Percentiles rank a stretch among this genome's conserved stretches.
Evolutionary conservation across 108 stramenopile species (phyloP).

Genomic region (Epithemia pelagica): DNA sequence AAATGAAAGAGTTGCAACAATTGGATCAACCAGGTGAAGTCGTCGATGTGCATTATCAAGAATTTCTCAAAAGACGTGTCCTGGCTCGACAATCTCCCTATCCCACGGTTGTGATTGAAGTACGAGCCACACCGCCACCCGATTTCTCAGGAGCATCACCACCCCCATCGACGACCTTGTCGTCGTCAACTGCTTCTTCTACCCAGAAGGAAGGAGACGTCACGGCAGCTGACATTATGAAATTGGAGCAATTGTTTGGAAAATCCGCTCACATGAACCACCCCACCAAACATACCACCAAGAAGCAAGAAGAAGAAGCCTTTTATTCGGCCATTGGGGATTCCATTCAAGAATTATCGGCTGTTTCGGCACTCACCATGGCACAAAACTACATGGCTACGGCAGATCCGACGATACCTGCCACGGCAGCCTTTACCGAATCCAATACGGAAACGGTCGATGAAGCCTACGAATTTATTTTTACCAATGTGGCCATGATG

Average conservation of each 20-base stretch:
- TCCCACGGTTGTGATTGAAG: slow-evolving; percentile 77
- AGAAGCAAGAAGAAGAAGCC: slow-evolving; percentile 38
- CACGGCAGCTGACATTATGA: slow-evolving; percentile 51
- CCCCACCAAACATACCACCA: slow-evolving; percentile 13
- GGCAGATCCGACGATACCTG: slow-evolving; percentile 44
- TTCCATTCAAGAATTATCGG: slow-evolving; percentile 40
- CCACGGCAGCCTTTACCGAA: slow-evolving; percentile 47
- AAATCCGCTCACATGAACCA: slow-evolving; percentile 32
- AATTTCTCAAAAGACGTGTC: slow-evolving; percentile 52
- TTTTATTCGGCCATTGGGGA: slow-evolving; percentile 69
- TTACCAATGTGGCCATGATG: slow-evolving; percentile 72
- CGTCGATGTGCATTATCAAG: slow-evolving; percentile 59
- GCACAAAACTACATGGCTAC: slow-evolving; percentile 63
- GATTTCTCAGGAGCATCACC: slow-evolving; percentile 24
- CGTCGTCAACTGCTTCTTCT: slow-evolving; percentile 7
- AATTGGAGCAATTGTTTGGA: slow-evolving; percentile 61
- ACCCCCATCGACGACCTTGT: too few relatives aligned
- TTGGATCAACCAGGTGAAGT: slow-evolving; percentile 50
- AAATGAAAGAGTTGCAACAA: slow-evolving; percentile 30
- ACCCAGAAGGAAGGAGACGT: slow-evolving; percentile 15
- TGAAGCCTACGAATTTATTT: slow-evolving; percentile 77
- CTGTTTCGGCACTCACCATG: slow-evolving; percentile 42
- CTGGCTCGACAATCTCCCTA: slow-evolving; percentile 69
- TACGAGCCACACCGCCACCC: slow-evolving; percentile 58
- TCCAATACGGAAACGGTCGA: slow-evolving; percentile 56